These are phyloP conservation scores for Leptodermis oblonga DNA, from an alignment of 257 asterid species.

Conservation along the genomic window DNA sequence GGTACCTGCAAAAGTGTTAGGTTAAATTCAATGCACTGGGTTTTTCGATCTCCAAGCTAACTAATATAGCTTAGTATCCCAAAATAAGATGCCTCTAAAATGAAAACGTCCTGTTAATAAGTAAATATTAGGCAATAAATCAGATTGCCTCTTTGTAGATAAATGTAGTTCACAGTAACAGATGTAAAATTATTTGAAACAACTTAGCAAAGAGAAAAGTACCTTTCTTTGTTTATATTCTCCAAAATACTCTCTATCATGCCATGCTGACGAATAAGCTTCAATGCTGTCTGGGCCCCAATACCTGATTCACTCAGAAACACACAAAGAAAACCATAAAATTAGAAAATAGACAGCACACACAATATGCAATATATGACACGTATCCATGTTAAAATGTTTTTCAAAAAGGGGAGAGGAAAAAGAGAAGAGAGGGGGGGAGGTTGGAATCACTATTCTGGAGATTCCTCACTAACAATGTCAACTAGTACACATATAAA, in stretches of 20 bases:
- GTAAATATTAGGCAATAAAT: background rate
- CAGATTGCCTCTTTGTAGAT: background rate
- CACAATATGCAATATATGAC: background rate
- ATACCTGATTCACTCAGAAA: conserved; percentile 49
- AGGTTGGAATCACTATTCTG: too few species aligned
- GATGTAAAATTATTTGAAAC: background rate
- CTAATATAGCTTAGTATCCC: background rate
- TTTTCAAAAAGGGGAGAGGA: background rate
- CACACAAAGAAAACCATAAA: background rate
- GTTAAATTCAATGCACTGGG: background rate
- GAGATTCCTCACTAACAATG: background rate
- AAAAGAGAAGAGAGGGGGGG: too few species aligned
- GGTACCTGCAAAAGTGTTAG: conserved; percentile 53
- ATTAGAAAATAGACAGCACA: background rate
- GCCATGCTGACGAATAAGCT: conserved; percentile 93
- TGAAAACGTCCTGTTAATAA: background rate
- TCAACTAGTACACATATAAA: background rate
- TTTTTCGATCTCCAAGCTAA: background rate
- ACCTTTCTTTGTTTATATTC: conserved; percentile 95
- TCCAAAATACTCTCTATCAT: conserved; percentile 79
- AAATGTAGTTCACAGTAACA: background rate
- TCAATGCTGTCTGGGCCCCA: conserved; percentile 92
- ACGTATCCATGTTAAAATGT: background rate
- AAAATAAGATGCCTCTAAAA: background rate
- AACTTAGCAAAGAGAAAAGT: conserved; percentile 3